A percentile compares a stretch with the other conserved stretches of the same genome.
phyloP scores from a whole-genome alignment of 2,329 filamentous ascomycete genomes.

The Cercospora berteroae region DNA sequence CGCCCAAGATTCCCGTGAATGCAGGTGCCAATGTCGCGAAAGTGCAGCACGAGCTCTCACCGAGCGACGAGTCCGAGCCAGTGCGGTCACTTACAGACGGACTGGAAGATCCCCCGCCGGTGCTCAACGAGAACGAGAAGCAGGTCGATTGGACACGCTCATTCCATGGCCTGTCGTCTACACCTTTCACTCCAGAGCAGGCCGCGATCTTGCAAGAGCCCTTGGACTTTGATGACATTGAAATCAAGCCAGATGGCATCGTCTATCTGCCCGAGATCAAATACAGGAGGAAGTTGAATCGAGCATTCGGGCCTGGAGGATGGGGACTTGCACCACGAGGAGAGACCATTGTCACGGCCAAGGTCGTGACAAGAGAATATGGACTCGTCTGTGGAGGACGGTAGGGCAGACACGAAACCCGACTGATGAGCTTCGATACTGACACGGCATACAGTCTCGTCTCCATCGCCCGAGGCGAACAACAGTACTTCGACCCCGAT shows the following conservation, averaged over 20 bases:
- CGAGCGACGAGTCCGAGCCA: slow-evolving; percentile 26
- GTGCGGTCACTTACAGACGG: slow-evolving; percentile 49
- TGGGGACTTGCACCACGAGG: slow-evolving; percentile 91
- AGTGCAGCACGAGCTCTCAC: slow-evolving; percentile 25
- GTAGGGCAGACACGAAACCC: slow-evolving; percentile 51
- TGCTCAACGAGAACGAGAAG: slow-evolving; percentile 48
- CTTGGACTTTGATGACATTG: slow-evolving; percentile 72
- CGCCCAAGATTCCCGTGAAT: slow-evolving; percentile 16
- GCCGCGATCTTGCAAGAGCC: slow-evolving; percentile 66
- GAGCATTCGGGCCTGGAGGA: slow-evolving; percentile 87
- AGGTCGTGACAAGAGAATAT: slow-evolving; percentile 83
- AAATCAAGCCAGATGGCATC: slow-evolving; percentile 97
- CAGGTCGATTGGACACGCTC: slow-evolving; percentile 79
- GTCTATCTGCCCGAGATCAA: slow-evolving; percentile 98
- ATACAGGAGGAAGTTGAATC: slow-evolving; percentile 86
- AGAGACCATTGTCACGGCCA: slow-evolving; percentile 79
- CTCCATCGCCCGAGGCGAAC: slow-evolving; percentile 88
- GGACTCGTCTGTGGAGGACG: slow-evolving; percentile 83
- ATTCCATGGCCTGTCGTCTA: slow-evolving; percentile 72
- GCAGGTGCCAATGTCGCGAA: slow-evolving; percentile 19
- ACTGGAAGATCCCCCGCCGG: slow-evolving; percentile 51
- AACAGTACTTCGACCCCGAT: slow-evolving; percentile 86
- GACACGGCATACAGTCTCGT: slow-evolving; percentile 63
- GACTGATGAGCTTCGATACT: background rate
- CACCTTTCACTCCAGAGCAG: slow-evolving; percentile 69